Percentiles rank a stretch among this genome's conserved stretches.
Conservation (phyloP, 2,329 filamentous ascomycete genomes). For the Diaporthe vexans region DNA sequence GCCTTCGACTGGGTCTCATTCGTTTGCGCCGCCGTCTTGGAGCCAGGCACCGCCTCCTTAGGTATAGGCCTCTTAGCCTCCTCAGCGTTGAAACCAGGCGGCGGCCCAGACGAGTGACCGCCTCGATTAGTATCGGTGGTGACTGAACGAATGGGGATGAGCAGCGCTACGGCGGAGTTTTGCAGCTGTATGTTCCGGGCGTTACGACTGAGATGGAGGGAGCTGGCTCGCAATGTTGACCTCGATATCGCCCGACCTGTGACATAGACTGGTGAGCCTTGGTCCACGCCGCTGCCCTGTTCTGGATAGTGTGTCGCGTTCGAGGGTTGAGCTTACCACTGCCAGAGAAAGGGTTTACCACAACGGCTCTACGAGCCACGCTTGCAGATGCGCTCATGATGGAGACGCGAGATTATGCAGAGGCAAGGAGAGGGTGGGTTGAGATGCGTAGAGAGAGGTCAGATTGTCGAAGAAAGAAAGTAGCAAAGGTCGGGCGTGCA, state of each 20-base stretch:
- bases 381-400: slow-evolving; percentile 70
- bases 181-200: slow-evolving; percentile 60
- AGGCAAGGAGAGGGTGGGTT: neutral
- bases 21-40: slow-evolving; percentile 54
- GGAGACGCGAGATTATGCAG: slow-evolving; percentile 27
- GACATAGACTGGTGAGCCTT: slow-evolving; percentile 46
- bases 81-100: slow-evolving; percentile 92
- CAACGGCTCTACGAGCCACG: slow-evolving; percentile 68
- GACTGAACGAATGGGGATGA: slow-evolving; percentile 69
- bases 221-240: slow-evolving; percentile 61
- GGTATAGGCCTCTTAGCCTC: slow-evolving; percentile 87
- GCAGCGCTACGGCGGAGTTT: slow-evolving; percentile 66
- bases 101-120: slow-evolving; percentile 72
- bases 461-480: slow-evolving; percentile 1
- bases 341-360: slow-evolving; percentile 66
- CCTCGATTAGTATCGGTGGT: slow-evolving; percentile 70
- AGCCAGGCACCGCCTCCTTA: slow-evolving; percentile 61
- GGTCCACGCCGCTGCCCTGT: neutral
- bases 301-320: slow-evolving; percentile 4
- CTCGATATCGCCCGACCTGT: slow-evolving; percentile 61
- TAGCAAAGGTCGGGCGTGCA: slow-evolving; percentile 16
- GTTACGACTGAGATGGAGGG: slow-evolving; percentile 62
- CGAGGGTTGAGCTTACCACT: slow-evolving; percentile 56
- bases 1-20: slow-evolving; percentile 50
- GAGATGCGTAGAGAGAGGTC: neutral